Percentiles rank a stretch among this genome's conserved stretches.
These are phyloP conservation scores for Aphanoascus verrucosus DNA, from an alignment of 2,329 filamentous ascomycete species.

Conservation along the genomic window DNA sequence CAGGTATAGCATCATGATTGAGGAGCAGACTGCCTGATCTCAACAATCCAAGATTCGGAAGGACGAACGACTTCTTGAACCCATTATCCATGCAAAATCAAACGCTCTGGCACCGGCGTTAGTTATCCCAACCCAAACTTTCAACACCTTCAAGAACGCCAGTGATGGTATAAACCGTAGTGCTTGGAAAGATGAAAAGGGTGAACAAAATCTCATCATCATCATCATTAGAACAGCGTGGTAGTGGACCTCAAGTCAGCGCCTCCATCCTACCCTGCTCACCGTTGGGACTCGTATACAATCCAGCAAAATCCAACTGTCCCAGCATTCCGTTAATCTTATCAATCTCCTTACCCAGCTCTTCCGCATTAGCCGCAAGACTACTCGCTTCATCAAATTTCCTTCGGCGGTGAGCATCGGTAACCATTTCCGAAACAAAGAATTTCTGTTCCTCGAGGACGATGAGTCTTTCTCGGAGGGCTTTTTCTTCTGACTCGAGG, in stretches of 20 bases:
- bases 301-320: constrained; percentile 52
- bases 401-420: constrained; percentile 60
- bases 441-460: constrained; percentile 87
- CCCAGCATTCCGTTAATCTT: constrained; percentile 53
- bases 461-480: constrained; percentile 65
- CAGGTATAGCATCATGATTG: no score
- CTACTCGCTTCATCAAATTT: constrained; percentile 81
- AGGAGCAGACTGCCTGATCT: no score
- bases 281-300: constrained; percentile 29
- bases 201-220: not conserved
- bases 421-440: constrained; percentile 77
- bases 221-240: not conserved
- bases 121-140: no score
- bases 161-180: no score
- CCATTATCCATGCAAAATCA: no score
- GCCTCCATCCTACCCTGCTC: not conserved
- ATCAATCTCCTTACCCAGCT: constrained; percentile 68
- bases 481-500: constrained; percentile 73
- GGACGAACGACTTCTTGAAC: no score
- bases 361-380: constrained; percentile 67
- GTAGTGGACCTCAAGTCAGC: not conserved
- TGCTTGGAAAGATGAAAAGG: no score
- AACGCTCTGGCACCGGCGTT: no score
- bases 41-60: no score
- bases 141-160: no score